A percentile compares a stretch with the other conserved stretches of the same genome.
phyloP scores from a whole-genome alignment of 768 basidiomycete species.

The Paxillus ammoniavirescens region DNA sequence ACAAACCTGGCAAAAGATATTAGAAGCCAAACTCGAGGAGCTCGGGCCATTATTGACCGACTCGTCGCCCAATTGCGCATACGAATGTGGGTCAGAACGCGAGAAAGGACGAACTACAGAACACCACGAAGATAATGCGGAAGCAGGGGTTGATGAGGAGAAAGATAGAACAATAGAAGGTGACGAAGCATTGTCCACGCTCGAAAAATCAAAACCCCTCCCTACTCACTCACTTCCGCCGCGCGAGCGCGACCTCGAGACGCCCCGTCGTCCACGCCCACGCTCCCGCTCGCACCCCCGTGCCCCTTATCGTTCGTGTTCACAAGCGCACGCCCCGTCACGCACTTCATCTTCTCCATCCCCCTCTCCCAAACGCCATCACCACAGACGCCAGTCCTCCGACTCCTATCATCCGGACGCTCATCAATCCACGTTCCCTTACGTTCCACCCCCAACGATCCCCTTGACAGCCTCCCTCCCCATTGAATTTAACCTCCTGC shows the following conservation, averaged over 20 bases:
- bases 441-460: conserved; percentile 23
- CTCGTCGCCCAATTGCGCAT: conserved; percentile 12
- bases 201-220: conserved; percentile 19
- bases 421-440: conserved; percentile 8
- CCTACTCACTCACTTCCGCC: not conserved
- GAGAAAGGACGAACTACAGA: not conserved
- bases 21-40: conserved; percentile 66
- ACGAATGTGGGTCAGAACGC: conserved; percentile 3
- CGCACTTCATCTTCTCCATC: conserved; percentile 9
- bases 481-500: conserved; percentile 78
- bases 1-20: conserved; percentile 75
- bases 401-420: conserved; percentile 18
- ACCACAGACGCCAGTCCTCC: conserved; percentile 16
- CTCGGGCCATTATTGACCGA: conserved; percentile 33
- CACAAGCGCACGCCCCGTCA: conserved; percentile 8
- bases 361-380: conserved; percentile 14
- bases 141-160: not conserved
- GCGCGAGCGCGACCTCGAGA: not conserved
- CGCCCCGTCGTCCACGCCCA: conserved; percentile 12
- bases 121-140: conserved; percentile 3
- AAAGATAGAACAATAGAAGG: conserved; percentile 10
- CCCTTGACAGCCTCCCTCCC: conserved; percentile 75
- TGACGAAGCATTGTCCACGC: conserved; percentile 8
- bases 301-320: conserved; percentile 12
- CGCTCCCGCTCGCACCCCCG: conserved; percentile 19